Conservation (phyloP, 2,329 filamentous ascomycete species). For the Phaeosphaeria sp. region DNA sequence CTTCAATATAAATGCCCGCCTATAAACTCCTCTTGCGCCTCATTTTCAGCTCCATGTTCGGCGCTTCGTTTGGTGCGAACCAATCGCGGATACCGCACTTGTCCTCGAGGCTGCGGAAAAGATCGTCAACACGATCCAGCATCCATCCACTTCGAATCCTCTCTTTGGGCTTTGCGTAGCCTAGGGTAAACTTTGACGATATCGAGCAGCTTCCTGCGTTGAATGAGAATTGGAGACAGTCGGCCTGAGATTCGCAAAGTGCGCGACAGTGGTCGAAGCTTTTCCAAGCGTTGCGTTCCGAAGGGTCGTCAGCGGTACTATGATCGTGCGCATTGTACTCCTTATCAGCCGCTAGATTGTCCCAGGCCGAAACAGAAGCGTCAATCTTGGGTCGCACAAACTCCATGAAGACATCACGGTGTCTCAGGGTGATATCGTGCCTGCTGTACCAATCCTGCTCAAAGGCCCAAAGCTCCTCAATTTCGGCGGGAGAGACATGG, state of each 20-base stretch:
- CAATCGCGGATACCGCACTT: conserved; percentile 43
- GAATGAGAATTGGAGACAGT: conserved; percentile 46
- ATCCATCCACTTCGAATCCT: conserved; percentile 44
- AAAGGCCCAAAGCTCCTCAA: conserved; percentile 49
- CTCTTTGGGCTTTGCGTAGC: conserved; percentile 38
- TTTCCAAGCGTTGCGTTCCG: conserved; percentile 44
- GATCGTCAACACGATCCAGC: conserved; percentile 42
- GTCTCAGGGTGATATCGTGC: conserved; percentile 42
- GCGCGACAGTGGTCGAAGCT: conserved; percentile 43
- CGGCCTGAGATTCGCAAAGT: conserved; percentile 39
- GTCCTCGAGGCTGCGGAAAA: conserved; percentile 40
- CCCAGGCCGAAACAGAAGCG: conserved; percentile 33
- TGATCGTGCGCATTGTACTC: conserved; percentile 46
- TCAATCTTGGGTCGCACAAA: conserved; percentile 40
- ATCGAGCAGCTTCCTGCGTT: conserved; percentile 40
- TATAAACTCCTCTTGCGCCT: conserved; percentile 15
- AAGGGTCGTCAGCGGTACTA: conserved; percentile 19
- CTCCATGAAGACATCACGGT: conserved; percentile 47
- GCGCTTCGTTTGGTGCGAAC: conserved; percentile 35
- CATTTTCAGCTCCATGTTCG: conserved; percentile 22
- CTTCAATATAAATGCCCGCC: background rate
- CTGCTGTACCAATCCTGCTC: conserved; percentile 48
- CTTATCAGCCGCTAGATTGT: conserved; percentile 46
- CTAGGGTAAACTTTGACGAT: conserved; percentile 37
- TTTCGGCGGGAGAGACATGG: conserved; percentile 45